These are phyloP conservation scores for Arabidopsis thaliana DNA, from an alignment of 345 rosid species.

Conservation along the genomic window TAIR10.1 NC_003075.7:5648501-5649000, in stretches of 20 bases:
- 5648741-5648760: too few relatives aligned
- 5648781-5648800: background rate
- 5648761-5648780: background rate
- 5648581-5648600: slow-evolving; percentile 4
- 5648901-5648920: background rate
- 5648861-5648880: too few relatives aligned
- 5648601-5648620: background rate
- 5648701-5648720: background rate
- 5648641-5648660: slow-evolving; percentile 62
- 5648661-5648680: slow-evolving; percentile 64
- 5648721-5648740: too few relatives aligned
- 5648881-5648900: background rate
- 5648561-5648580: background rate
- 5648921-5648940: background rate
- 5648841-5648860: background rate
- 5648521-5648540: background rate
- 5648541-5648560: slow-evolving; percentile 2
- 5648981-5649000: background rate
- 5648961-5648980: too few relatives aligned
- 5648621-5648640: background rate
- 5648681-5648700: slow-evolving; percentile 59
- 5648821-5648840: background rate
- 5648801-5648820: too few relatives aligned
- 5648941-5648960: too few relatives aligned
- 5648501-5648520: background rate